Base-by-base conservation (phyloP, 768 basidiomycete species). In the Pulveroboletus sp. region DNA sequence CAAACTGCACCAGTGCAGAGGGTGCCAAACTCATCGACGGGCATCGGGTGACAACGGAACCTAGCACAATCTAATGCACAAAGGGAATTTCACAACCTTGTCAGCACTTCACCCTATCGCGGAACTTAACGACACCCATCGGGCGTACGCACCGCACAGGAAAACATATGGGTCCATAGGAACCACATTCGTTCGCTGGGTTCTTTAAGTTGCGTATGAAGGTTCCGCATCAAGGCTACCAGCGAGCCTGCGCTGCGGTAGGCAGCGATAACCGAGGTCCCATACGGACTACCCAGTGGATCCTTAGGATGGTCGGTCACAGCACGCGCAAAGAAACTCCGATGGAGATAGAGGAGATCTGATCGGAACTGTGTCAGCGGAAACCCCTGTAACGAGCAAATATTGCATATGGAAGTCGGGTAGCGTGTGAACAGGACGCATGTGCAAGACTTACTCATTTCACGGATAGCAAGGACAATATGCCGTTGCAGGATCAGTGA, bases 21-120 rank as follows among this genome's bases (percentile, higher is more conserved):
- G 84, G 82, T 19, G 85, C 86, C 52, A 88, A 67, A 57, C 84
- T 85, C 80, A 87, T 85, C 16, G 86, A 87, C 11, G 86, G 85
- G 65, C 85, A 87, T 43, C 85, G 75, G 16, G 86, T 88, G 11
- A 87, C 85, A 30, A 88, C 85, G 19, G 85, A 84, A 30, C 85
- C 85, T 40, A 88, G 68, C 43, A 88, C 73, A 54, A 88, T 86
- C 83, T 62, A 41, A 35, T 24, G 32, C 43, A 36, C 14, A 35
- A 41, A 37, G 40, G 35, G 32, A 47, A 50, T 52, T 55, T 31
- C 50, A 40, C 43, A 27, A 12, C 9, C 24, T 29, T 23, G 53
- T 67, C 39, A 65, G 58, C 29, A 27, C 31, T 6, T 39, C 41
- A n/a, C 31, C 51, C 45, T 49, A 53, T 56, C 43, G 41, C 44